Percentiles rank a stretch among this genome's conserved stretches.
phyloP scores from a whole-genome alignment of 805 yeast genomes.

The Pichia exigua region DNA sequence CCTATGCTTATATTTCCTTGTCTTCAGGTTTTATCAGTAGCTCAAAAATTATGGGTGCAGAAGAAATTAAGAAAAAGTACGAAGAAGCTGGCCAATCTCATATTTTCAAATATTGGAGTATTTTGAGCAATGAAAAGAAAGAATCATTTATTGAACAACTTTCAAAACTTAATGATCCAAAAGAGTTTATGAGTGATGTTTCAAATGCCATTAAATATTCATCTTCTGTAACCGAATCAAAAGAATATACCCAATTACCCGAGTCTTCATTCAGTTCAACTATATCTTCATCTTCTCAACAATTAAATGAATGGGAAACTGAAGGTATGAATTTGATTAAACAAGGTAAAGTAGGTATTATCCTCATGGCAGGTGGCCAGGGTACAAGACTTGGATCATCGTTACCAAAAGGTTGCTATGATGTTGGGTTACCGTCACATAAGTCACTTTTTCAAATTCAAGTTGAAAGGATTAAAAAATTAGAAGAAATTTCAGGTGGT shows the following conservation, averaged over 20 bases:
- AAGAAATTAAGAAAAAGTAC: constrained; percentile 21
- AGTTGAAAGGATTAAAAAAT: constrained; percentile 69
- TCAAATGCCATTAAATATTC: constrained; percentile 37
- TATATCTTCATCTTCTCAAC: constrained; percentile 25
- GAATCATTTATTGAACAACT: constrained; percentile 34
- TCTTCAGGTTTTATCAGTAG: background rate
- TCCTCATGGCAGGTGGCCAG: constrained; percentile 97
- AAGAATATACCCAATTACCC: constrained; percentile 45
- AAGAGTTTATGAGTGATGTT: constrained; percentile 33
- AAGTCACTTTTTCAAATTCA: constrained; percentile 88
- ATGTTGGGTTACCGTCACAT: constrained; percentile 75
- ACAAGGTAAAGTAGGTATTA: constrained; percentile 72
- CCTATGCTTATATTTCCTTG: background rate
- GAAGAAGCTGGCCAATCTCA: constrained; percentile 45
- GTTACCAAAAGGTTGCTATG: constrained; percentile 89
- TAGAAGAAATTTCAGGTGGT: constrained; percentile 49
- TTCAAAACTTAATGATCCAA: constrained; percentile 35
- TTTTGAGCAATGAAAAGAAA: constrained; percentile 31
- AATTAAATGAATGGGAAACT: constrained; percentile 24
- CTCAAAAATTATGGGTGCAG: background rate
- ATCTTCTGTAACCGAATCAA: constrained; percentile 13
- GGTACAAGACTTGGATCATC: constrained; percentile 91
- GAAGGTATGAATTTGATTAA: constrained; percentile 64
- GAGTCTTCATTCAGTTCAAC: constrained; percentile 45
- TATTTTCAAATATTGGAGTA: constrained; percentile 41